Evolutionary conservation across 2,329 filamentous ascomycete genomes (phyloP), one percentile per base, ranked within the genome.

Genomic region (Cyphellophora attinorum): DNA sequence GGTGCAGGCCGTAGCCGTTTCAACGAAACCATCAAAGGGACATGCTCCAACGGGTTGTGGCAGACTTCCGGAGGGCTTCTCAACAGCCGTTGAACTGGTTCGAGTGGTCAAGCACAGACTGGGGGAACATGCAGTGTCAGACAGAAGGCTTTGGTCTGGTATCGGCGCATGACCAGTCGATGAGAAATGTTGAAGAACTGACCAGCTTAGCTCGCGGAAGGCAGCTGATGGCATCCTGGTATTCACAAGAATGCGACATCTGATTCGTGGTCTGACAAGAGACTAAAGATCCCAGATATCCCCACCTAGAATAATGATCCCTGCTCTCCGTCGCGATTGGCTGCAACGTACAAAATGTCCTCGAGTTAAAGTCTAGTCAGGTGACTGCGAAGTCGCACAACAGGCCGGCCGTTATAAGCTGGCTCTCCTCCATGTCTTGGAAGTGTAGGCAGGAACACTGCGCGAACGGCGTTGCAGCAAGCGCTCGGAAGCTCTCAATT

Each of bases 291-390:
- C 31, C 34, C 36, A 35, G 33, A 23, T 33, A 35, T n/a, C n/a
- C n/a, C n/a, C n/a, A n/a, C n/a, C n/a, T n/a, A n/a, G n/a, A 37
- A 15, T 18, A 11, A 38, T 38, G 18, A 48, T 41, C 43, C 45
- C 45, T 48, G 45, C 38, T 42, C 23, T 15, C 29, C 5, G 4
- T 17, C 8, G 12, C 38, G 19, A 48, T 48, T 48, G 45, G 45
- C 14, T 27, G 13, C n/a, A 14, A 19, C 8, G n/a, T 25, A 25
- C 21, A 25, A 25, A 25, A 25, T 8, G 8, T n/a, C 21, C 8
- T 25, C 21, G 21, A 25, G 21, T 25, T n/a, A n/a, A n/a, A n/a
- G n/a, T n/a, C n/a, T n/a, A n/a, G n/a, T n/a, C n/a, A n/a, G n/a
- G n/a, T n/a, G n/a, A n/a, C n/a, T n/a, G n/a, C n/a, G n/a, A n/a